Evolutionary conservation across 169 alveolate genomes (phyloP), one percentile per base, ranked within the genome.

Genomic region (Plasmodium vinckei): DNA sequence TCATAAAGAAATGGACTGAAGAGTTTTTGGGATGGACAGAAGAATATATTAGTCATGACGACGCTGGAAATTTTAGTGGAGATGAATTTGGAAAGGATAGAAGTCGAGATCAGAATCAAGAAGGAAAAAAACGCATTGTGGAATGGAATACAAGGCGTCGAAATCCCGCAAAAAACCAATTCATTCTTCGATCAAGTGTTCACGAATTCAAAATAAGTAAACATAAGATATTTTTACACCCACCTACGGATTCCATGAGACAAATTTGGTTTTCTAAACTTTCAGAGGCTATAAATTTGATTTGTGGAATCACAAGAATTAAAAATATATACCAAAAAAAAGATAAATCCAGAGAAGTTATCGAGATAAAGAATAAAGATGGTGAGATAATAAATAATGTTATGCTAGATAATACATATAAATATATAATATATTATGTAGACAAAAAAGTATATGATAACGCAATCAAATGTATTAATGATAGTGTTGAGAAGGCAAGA

Each of bases 1-100:
- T 94, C 17, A 92, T 97, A 27, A 94, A 92, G 49, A 59, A 72
- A 23, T 97, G 98, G 98, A 82, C 94, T 0, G 65, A 91, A 13
- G 98, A 97, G 88, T 97, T 97, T 87, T 87, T 91, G 10, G 84
- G 71, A 49, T 94, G 92, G 94, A 60, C 92, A 33, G 42, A 33
- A 33, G 42, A 33, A 4, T 33, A 33, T 33, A 33, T 0, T 33
- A 33, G 4, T 33, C 42, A 33, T 33, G 42, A 33, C 1, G 42
- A 33, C 42, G 3, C 42, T 33, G 42, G 42, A 33, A 33, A 33
- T 33, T 33, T 33, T 33, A 33, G 42, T 4, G 42, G 42, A 33
- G 19, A 12, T 4, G 23, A 51, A 13, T 51, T 51, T 19, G 63
- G n/a, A n/a, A 59, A 60, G 15, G 19, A 9, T 25, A 71, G 19